phyloP scores from a whole-genome alignment of 495 filamentous ascomycete species.

The Podospora anserina region DNA sequence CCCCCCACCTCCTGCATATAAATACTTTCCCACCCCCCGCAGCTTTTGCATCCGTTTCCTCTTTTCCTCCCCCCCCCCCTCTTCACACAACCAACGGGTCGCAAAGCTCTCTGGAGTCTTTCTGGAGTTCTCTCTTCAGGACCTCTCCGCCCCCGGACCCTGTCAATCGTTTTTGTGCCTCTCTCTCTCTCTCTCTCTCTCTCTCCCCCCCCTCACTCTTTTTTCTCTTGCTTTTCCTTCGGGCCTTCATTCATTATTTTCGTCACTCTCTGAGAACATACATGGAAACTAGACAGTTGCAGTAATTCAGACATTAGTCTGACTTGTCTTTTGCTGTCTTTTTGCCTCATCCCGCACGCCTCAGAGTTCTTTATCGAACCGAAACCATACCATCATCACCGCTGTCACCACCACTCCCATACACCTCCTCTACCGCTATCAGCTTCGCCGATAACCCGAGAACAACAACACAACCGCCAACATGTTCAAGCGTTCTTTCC shows the following conservation, averaged over 20 bases:
- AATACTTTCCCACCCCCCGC: slow-evolving; percentile 37
- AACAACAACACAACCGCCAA: slow-evolving; percentile 36
- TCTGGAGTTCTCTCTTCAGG: slow-evolving; percentile 40
- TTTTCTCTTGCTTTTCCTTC: slow-evolving; percentile 22
- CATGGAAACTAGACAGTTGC: slow-evolving; percentile 12
- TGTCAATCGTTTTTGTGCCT: slow-evolving; percentile 52
- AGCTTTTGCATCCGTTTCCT: slow-evolving; percentile 23
- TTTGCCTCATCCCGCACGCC: slow-evolving; percentile 19
- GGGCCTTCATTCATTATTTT: slow-evolving; percentile 37
- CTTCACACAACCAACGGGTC: slow-evolving; percentile 52
- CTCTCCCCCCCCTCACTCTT: slow-evolving; percentile 20
- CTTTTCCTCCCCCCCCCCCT: slow-evolving; percentile 38
- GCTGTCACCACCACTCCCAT: too few species aligned
- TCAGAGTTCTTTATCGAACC: slow-evolving; percentile 3
- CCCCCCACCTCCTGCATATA: slow-evolving; percentile 34
- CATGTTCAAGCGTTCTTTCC: slow-evolving; percentile 86
- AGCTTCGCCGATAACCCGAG: background rate
- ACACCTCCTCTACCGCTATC: background rate
- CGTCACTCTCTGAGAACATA: slow-evolving; percentile 45
- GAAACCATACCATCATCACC: background rate
- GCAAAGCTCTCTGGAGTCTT: slow-evolving; percentile 49
- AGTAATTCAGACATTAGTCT: slow-evolving; percentile 21
- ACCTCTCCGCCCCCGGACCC: slow-evolving; percentile 49
- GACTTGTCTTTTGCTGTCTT: slow-evolving; percentile 23
- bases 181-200: slow-evolving; percentile 35